Percentiles rank a stretch among this genome's conserved stretches.
Evolutionary conservation across 202 grass and related monocot genomes (phyloP).

Genomic region (Carex arenaria): DNA sequence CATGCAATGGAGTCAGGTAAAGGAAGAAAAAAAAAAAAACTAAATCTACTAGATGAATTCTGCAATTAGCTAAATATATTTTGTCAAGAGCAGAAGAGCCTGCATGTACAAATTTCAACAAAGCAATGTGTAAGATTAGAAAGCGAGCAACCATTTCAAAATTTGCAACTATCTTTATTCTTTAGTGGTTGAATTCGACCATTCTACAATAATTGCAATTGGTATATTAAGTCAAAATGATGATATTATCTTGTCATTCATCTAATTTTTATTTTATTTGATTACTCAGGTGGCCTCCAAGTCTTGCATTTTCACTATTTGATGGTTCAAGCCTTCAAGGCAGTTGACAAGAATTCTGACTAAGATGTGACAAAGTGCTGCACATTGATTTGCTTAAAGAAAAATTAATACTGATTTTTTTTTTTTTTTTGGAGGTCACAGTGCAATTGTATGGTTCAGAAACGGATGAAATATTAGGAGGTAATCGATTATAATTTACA

Average conservation of each 20-base stretch:
- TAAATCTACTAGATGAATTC: not conserved
- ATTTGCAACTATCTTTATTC: not conserved
- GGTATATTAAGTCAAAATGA: not conserved
- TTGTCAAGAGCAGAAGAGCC: not conserved
- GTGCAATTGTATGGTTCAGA: too few relatives aligned
- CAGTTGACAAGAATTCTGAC: not conserved
- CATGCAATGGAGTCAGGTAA: not conserved
- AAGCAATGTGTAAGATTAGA: not conserved
- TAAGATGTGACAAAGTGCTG: not conserved
- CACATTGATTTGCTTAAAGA: not conserved
- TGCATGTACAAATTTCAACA: not conserved
- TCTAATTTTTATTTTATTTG: not conserved
- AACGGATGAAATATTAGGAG: too few relatives aligned
- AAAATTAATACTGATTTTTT: not conserved
- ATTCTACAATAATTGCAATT: not conserved
- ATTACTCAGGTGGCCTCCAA: not conserved
- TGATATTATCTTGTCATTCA: not conserved
- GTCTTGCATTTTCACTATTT: not conserved
- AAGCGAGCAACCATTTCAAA: not conserved
- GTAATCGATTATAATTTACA: too few relatives aligned
- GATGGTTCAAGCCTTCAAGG: not conserved
- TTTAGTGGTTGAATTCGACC: slow-evolving; percentile 6
- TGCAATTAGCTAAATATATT: not conserved
- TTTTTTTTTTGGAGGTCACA: too few relatives aligned
- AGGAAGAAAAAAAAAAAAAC: not conserved